Percentiles rank a stretch among this genome's conserved stretches.
These are phyloP conservation scores for Cladosporium sp. DNA, from an alignment of 2,329 filamentous ascomycete genomes.

Conservation along the genomic window DNA sequence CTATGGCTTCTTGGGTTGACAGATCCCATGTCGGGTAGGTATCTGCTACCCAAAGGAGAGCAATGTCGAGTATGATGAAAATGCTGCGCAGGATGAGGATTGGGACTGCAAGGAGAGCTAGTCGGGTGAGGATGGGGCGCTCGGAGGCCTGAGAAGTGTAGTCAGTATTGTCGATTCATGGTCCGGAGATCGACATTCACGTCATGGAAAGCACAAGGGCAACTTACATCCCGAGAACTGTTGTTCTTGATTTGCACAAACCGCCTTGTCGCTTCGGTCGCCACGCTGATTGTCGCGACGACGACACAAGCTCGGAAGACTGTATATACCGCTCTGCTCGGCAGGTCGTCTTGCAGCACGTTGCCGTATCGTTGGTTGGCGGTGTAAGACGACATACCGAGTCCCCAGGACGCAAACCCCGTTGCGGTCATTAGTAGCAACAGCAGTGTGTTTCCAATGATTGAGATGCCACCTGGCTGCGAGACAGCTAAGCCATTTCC, in stretches of 20 bases:
- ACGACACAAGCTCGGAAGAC: slow-evolving; percentile 5
- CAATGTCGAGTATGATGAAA: slow-evolving; percentile 15
- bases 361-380: background rate
- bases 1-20: background rate
- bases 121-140: slow-evolving; percentile 5
- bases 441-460: slow-evolving; percentile 2
- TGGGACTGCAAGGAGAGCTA: slow-evolving; percentile 7
- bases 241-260: slow-evolving; percentile 8
- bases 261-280: slow-evolving; percentile 1
- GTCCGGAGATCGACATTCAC: too few relatives aligned
- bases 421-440: background rate
- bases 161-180: background rate
- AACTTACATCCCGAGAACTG: slow-evolving; percentile 3
- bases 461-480: background rate
- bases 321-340: background rate
- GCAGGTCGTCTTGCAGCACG: background rate
- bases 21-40: slow-evolving; percentile 1
- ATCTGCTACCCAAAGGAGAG: background rate
- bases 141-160: background rate
- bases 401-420: slow-evolving; percentile 10
- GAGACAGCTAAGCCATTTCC: slow-evolving; percentile 3
- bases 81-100: slow-evolving; percentile 5
- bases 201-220: too few relatives aligned
- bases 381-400: slow-evolving; percentile 4
- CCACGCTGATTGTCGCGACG: slow-evolving; percentile 5